Evolutionary conservation across 2,329 filamentous ascomycete species (phyloP).

Genomic region (Alternaria dauci): DNA sequence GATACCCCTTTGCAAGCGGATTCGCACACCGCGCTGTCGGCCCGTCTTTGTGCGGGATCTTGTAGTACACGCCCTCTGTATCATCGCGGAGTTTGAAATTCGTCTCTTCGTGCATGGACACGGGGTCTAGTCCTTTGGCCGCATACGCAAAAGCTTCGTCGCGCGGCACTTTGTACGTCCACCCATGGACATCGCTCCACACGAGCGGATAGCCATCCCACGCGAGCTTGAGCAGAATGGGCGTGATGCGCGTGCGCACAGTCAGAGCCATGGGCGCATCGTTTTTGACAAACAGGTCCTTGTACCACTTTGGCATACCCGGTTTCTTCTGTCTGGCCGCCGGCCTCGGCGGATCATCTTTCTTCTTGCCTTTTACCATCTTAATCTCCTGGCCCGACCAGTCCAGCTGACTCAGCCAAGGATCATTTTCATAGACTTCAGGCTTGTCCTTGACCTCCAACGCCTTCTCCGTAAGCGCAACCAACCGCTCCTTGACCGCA

Average conservation of each 20-base stretch:
- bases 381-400: conserved; percentile 93
- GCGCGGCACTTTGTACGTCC: conserved; percentile 83
- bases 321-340: conserved; percentile 89
- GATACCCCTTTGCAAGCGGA: conserved; percentile 89
- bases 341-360: conserved; percentile 78
- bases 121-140: conserved; percentile 74
- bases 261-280: conserved; percentile 76
- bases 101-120: conserved; percentile 78
- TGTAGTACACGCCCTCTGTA: conserved; percentile 75
- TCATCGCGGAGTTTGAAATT: conserved; percentile 73
- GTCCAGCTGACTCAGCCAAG: conserved; percentile 92
- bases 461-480: conserved; percentile 78
- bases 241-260: conserved; percentile 86
- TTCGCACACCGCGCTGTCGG: conserved; percentile 83
- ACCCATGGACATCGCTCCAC: conserved; percentile 93
- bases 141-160: conserved; percentile 70
- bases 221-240: conserved; percentile 79
- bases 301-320: conserved; percentile 96
- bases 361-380: conserved; percentile 92
- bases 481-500: conserved; percentile 78
- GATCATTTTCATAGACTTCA: conserved; percentile 77
- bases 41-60: conserved; percentile 95
- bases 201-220: conserved; percentile 91
- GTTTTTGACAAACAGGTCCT: conserved; percentile 79
- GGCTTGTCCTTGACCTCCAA: conserved; percentile 74